Evolutionary conservation across 129 eudicot genomes (phyloP).

Genomic region (Sambucus nigra): DNA sequence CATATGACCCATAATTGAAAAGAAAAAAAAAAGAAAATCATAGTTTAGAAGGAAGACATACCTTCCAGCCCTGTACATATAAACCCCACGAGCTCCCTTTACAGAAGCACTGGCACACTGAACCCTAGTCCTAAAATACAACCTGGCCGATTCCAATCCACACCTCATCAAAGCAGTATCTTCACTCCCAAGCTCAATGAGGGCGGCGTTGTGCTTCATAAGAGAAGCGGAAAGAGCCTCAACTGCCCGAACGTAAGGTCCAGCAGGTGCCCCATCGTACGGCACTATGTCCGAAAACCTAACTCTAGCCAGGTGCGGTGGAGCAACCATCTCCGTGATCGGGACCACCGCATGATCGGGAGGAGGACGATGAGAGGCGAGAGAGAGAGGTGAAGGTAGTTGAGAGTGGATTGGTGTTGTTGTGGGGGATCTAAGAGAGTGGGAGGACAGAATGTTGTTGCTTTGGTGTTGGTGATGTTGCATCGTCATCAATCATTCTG

Average conservation of each 20-base stretch:
- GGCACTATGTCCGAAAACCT: slow-evolving; percentile 58
- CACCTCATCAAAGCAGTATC: slow-evolving; percentile 75
- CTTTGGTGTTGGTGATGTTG: slow-evolving; percentile 48
- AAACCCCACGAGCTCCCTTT: slow-evolving; percentile 49
- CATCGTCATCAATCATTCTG: slow-evolving; percentile 40
- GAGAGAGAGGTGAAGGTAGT: slow-evolving; percentile 32
- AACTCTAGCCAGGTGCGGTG: slow-evolving; percentile 27
- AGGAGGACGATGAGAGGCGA: slow-evolving; percentile 14
- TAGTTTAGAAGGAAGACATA: slow-evolving; percentile 9
- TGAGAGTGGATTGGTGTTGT: slow-evolving; percentile 18
- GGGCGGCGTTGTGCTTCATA: slow-evolving; percentile 63
- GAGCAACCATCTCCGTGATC: slow-evolving; percentile 15
- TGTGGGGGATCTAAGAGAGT: slow-evolving; percentile 36
- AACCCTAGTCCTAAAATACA: slow-evolving; percentile 52
- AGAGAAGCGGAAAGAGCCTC: slow-evolving; percentile 71
- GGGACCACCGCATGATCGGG: slow-evolving; percentile 22
- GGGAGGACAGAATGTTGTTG: slow-evolving; percentile 17
- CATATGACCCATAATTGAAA: not conserved
- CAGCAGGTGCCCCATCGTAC: slow-evolving; percentile 60
- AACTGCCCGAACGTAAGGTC: slow-evolving; percentile 58
- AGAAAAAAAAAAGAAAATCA: not conserved
- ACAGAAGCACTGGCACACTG: slow-evolving; percentile 18
- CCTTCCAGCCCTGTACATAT: slow-evolving; percentile 86
- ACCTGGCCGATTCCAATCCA: slow-evolving; percentile 60
- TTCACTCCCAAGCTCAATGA: slow-evolving; percentile 58